A percentile compares a stretch with the other conserved stretches of the same genome.
Evolutionary conservation across 2,329 filamentous ascomycete genomes (phyloP).

Genomic region (Arthrinium puccinioides): DNA sequence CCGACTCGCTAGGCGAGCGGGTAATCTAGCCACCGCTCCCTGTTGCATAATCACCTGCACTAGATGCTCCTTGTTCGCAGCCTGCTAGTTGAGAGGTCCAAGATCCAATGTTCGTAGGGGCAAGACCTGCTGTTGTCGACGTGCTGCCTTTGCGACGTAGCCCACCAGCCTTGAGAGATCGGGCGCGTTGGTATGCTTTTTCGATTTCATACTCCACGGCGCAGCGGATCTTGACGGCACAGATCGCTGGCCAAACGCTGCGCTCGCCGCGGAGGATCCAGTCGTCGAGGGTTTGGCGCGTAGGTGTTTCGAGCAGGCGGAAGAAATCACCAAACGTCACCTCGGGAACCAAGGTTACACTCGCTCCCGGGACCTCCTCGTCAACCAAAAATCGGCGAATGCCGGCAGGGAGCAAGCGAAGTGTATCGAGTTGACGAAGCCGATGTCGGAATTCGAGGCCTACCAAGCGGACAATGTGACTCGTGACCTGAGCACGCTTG

Average conservation of each 20-base stretch:
- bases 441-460: constrained; percentile 75
- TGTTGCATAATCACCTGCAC: too few relatives aligned
- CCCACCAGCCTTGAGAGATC: constrained; percentile 51
- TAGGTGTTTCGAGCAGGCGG: constrained; percentile 76
- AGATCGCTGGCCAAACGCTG: constrained; percentile 86
- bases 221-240: constrained; percentile 73
- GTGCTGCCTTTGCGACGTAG: constrained; percentile 35
- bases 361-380: constrained; percentile 71
- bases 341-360: constrained; percentile 76
- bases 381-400: constrained; percentile 75
- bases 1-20: too few relatives aligned
- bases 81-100: too few relatives aligned
- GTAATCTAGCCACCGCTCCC: too few relatives aligned
- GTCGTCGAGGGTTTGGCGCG: constrained; percentile 65
- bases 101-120: too few relatives aligned
- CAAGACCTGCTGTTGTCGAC: not conserved
- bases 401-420: constrained; percentile 62
- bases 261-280: constrained; percentile 82
- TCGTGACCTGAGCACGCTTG: constrained; percentile 49
- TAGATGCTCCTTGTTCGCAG: too few relatives aligned
- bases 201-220: constrained; percentile 85
- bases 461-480: constrained; percentile 59
- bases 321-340: constrained; percentile 67
- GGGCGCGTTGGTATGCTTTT: constrained; percentile 71
- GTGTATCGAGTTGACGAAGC: constrained; percentile 70